Base-by-base conservation (phyloP, 2,329 filamentous ascomycete genomes). In the Rosellinia necatrix region DNA sequence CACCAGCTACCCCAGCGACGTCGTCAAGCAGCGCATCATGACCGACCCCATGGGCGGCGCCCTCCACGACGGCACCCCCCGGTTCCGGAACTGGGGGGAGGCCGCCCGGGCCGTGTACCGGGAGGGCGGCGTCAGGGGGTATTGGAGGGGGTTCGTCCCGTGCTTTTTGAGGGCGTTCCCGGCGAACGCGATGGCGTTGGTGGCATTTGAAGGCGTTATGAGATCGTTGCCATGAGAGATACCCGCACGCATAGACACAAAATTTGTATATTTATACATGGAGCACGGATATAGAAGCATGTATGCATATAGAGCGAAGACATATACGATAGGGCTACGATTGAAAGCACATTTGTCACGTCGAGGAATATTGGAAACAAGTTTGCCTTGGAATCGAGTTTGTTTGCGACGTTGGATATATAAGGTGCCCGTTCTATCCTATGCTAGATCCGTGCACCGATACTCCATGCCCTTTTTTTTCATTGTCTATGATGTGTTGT, bases 1-100 rank as follows among this genome's bases (percentile, higher is more conserved):
- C 38, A 91, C 89, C 15, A 90, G 89, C 62, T 97, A 97, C 70
- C 93, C 94, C 1, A 90, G 86, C 43, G 93, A 97, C 71, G 90
- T 97, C 19, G 87, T 97, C 52, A 97, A 97, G 81, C 93, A 97
- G 78, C 83, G 92, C 27, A 89, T 99, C 70, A 97, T 99, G 94
- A 97, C 93, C 12, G 94, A 97, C 74, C 86, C 90, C 4, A 76
- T 97, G 49, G 92, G 89, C 1, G 87, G 88, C 1, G 78, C 77
- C 1, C 74, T 92, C 10, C 78, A 80, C 15, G 88, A 91, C 63
- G 86, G 89, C 8, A 78, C 81, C 55, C 82, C 85, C 59, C 83
- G 78, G 63, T 97, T 92, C 70, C 78, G 75, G 10, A 76, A 80
- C 46, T 97, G 94, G 94, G 85, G 81, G 69, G 85, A 93, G 64